phyloP scores from a whole-genome alignment of 2,329 filamentous ascomycete species.

The Ascochyta clinopodiicola region DNA sequence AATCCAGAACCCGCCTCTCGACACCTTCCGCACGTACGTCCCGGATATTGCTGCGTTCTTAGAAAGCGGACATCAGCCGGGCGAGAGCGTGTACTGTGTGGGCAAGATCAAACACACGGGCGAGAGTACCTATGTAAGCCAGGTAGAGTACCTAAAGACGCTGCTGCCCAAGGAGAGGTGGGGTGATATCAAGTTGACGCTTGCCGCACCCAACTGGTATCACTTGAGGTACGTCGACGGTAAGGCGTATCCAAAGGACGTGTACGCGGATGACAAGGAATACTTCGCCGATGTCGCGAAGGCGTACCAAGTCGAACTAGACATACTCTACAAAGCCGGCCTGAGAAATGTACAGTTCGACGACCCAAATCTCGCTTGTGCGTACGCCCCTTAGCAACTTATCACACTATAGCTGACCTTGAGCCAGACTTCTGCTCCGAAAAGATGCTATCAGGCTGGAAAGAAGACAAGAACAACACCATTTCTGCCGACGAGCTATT shows the following conservation, averaged over 20 bases:
- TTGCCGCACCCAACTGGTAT: constrained; percentile 71
- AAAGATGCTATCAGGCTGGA: constrained; percentile 41
- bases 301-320: constrained; percentile 52
- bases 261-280: constrained; percentile 51
- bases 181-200: constrained; percentile 69
- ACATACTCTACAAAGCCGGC: constrained; percentile 53
- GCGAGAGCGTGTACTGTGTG: constrained; percentile 61
- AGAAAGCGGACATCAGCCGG: constrained; percentile 61
- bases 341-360: constrained; percentile 54
- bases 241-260: constrained; percentile 51
- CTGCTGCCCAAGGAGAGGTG: constrained; percentile 64
- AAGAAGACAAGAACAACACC: constrained; percentile 69
- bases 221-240: constrained; percentile 66
- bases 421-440: constrained; percentile 41
- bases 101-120: constrained; percentile 64
- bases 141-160: constrained; percentile 64
- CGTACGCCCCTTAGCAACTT: constrained; percentile 9
- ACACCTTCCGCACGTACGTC: constrained; percentile 62
- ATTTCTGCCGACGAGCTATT: constrained; percentile 71
- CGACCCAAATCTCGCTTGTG: constrained; percentile 53
- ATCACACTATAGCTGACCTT: neutral
- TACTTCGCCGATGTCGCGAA: constrained; percentile 53
- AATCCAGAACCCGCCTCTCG: constrained; percentile 54
- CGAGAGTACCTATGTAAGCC: constrained; percentile 59
- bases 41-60: constrained; percentile 67